phyloP scores from a whole-genome alignment of 208 protist species.

The Acanthamoeba castellanii region DNA sequence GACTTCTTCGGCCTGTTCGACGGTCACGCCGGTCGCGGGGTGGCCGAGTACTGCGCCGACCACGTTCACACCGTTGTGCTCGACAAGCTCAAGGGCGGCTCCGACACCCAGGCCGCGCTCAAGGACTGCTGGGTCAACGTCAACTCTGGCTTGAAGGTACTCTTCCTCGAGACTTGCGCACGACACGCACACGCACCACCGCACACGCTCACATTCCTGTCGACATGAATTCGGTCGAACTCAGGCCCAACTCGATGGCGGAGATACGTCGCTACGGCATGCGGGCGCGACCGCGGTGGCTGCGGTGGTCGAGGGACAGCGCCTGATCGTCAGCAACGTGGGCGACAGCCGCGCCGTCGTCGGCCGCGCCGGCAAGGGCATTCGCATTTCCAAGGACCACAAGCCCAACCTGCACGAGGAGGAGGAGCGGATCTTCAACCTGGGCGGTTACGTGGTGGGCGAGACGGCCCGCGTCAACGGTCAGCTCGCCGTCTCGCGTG shows the following conservation, averaged over 20 bases:
- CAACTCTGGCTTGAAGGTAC: constrained; percentile 31
- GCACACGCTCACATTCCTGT: too few species aligned
- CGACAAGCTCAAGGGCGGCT: constrained; percentile 32
- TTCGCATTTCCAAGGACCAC: constrained; percentile 82
- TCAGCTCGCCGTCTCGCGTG: constrained; percentile 81
- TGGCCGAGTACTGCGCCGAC: constrained; percentile 66
- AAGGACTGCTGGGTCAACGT: constrained; percentile 44
- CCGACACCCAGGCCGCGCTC: neutral
- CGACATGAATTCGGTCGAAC: too few species aligned
- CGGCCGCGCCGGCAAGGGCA: constrained; percentile 27
- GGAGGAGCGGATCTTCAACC: constrained; percentile 26
- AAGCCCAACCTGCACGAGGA: constrained; percentile 80
- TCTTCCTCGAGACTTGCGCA: neutral
- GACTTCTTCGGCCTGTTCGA: constrained; percentile 74
- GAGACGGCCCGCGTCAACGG: constrained; percentile 82
- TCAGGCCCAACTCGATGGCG: constrained; percentile 15
- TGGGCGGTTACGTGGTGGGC: constrained; percentile 74
- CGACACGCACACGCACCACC: neutral
- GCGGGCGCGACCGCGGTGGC: constrained; percentile 80
- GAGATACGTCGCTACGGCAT: constrained; percentile 29
- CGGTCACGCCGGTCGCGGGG: constrained; percentile 72
- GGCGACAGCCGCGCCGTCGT: constrained; percentile 84
- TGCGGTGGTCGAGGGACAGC: constrained; percentile 61
- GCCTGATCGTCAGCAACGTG: constrained; percentile 79
- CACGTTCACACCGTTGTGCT: constrained; percentile 48